Evolutionary conservation across 176 grass and related monocot species (phyloP).

Genomic region (Coix lacrymajobi): DNA sequence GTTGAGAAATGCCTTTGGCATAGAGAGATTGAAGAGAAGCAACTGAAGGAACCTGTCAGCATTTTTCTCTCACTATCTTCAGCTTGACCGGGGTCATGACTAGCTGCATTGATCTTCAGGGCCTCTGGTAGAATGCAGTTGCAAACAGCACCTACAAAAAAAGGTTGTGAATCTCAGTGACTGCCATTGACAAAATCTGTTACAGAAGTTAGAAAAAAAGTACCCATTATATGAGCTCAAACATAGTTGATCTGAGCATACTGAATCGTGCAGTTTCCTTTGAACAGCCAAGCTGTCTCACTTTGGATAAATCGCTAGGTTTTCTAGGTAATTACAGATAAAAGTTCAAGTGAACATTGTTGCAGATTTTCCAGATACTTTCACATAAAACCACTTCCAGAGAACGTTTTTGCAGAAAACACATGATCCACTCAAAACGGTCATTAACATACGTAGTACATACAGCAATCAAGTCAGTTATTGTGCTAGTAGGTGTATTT

Average conservation of each 20-base stretch:
- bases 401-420: neutral
- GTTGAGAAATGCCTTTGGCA: slow-evolving; percentile 36
- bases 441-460: neutral
- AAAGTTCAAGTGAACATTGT: neutral
- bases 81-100: slow-evolving; percentile 47
- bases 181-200: neutral
- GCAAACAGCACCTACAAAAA: slow-evolving; percentile 60
- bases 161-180: neutral
- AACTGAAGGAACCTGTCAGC: slow-evolving; percentile 53
- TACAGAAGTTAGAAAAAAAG: neutral
- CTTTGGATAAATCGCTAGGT: neutral
- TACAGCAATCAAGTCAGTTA: neutral
- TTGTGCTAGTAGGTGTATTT: neutral
- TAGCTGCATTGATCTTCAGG: slow-evolving; percentile 49
- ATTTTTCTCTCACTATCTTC: slow-evolving; percentile 55
- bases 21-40: slow-evolving; percentile 64
- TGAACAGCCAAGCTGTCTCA: neutral
- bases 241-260: neutral
- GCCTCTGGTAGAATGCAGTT: slow-evolving; percentile 63
- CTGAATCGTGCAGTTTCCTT: neutral
- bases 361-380: neutral
- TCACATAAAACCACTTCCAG: neutral
- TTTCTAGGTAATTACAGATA: neutral
- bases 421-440: neutral
- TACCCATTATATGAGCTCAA: neutral